phyloP scores from a whole-genome alignment of 1,284 basidiomycete genomes.

The Malassezia nana region DNA sequence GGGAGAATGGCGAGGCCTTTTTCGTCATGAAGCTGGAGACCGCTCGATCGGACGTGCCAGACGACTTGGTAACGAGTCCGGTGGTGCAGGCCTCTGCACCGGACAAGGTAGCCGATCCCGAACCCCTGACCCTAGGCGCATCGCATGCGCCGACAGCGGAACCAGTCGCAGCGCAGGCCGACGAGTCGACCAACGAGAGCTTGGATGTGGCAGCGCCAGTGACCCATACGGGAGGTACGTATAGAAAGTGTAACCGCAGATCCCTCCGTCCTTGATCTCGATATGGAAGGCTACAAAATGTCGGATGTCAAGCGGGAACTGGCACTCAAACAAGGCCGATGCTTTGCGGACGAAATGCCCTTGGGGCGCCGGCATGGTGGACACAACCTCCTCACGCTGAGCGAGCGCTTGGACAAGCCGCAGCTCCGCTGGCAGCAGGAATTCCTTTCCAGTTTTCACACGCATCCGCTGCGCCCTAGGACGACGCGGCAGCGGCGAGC shows the following conservation, averaged over 20 bases:
- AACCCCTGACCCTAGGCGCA: slow-evolving; percentile 32
- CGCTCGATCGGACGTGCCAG: slow-evolving; percentile 61
- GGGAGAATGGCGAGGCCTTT: slow-evolving; percentile 95
- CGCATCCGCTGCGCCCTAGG: not conserved
- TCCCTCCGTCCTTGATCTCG: slow-evolving; percentile 18
- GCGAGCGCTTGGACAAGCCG: slow-evolving; percentile 18
- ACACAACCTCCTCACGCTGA: slow-evolving; percentile 21
- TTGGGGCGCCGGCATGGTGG: slow-evolving; percentile 39
- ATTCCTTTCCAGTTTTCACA: not conserved
- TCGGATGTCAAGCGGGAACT: slow-evolving; percentile 38
- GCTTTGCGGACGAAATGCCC: slow-evolving; percentile 43
- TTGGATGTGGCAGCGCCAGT: not conserved
- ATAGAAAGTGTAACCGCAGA: slow-evolving; percentile 24
- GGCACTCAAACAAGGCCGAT: slow-evolving; percentile 31
- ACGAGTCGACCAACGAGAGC: slow-evolving; percentile 12
- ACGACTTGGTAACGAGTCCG: slow-evolving; percentile 85
- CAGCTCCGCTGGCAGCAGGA: slow-evolving; percentile 15
- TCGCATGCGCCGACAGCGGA: not conserved
- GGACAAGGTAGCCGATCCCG: slow-evolving; percentile 19
- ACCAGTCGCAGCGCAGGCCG: slow-evolving; percentile 14
- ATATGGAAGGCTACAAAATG: slow-evolving; percentile 48
- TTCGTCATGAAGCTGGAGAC: slow-evolving; percentile 91
- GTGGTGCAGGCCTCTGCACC: slow-evolving; percentile 18
- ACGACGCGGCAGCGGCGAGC: not conserved
- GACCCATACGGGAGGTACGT: not conserved